phyloP scores from a whole-genome alignment of 371 early-diverging fungal species.

The Mortierella sp. region DNA sequence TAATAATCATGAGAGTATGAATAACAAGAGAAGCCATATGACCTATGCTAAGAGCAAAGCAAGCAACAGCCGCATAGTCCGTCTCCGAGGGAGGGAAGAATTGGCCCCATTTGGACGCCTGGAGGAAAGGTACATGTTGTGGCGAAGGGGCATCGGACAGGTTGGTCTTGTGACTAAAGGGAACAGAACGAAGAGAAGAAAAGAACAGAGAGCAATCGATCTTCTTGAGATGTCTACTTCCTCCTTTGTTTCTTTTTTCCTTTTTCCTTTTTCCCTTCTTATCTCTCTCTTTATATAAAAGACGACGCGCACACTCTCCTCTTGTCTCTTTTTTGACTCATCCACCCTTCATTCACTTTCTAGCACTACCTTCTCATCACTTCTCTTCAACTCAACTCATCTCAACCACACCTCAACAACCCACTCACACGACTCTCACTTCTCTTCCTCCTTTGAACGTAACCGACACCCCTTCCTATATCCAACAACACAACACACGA shows the following conservation, averaged over 20 bases:
- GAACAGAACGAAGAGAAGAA: neutral
- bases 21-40: too few relatives aligned
- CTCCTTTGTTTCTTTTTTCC: neutral
- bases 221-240: neutral
- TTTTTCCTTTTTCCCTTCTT: neutral
- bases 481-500: neutral
- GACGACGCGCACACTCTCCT: neutral
- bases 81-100: too few relatives aligned
- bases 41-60: too few relatives aligned
- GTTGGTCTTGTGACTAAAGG: neutral
- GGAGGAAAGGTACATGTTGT: too few relatives aligned
- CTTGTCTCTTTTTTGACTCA: constrained; percentile 11
- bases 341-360: neutral
- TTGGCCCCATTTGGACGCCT: too few relatives aligned
- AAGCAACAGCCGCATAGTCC: too few relatives aligned
- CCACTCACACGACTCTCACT: neutral
- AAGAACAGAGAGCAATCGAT: neutral
- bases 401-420: neutral
- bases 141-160: too few relatives aligned
- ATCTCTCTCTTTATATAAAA: neutral
- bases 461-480: neutral
- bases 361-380: neutral
- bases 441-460: neutral
- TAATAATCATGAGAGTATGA: too few relatives aligned
- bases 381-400: neutral